Evolutionary conservation across 306 rosid genomes (phyloP).

Genomic region (Lotus japonicus): DNA sequence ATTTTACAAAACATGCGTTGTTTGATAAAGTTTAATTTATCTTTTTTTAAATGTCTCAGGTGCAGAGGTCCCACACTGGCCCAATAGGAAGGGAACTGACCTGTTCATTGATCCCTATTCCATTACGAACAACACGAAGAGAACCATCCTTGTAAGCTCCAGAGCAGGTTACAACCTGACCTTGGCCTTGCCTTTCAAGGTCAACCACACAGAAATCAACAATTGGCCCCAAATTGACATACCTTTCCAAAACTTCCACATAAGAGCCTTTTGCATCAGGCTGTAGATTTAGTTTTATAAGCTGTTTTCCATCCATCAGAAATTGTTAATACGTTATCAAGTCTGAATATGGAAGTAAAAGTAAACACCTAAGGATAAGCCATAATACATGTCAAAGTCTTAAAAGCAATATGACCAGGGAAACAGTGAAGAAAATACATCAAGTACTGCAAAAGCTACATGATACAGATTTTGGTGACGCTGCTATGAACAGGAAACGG

Average conservation of each 20-base stretch:
- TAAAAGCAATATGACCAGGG: no score
- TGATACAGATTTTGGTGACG: not conserved
- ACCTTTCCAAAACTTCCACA: constrained; percentile 89
- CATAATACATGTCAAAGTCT: no score
- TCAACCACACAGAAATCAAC: constrained; percentile 97
- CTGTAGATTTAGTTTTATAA: constrained; percentile 74
- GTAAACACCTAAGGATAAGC: not conserved
- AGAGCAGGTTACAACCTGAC: constrained; percentile 99
- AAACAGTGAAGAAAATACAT: not conserved
- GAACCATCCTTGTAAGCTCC: constrained; percentile 99
- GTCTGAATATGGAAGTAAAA: constrained; percentile 14
- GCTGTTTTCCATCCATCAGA: constrained; percentile 52
- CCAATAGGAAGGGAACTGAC: constrained; percentile 28
- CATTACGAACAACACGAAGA: constrained; percentile 92
- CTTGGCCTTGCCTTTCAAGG: constrained; percentile 99
- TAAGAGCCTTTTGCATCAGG: constrained; percentile 92
- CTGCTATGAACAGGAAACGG: not conserved
- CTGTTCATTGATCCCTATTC: constrained; percentile 96
- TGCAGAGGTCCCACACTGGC: not conserved
- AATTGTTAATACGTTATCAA: constrained; percentile 22
- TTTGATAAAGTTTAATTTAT: not conserved
- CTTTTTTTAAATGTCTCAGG: not conserved
- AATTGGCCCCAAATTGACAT: constrained; percentile 95
- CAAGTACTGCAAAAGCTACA: not conserved
- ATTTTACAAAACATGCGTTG: no score